A percentile compares a stretch with the other conserved stretches of the same genome.
Conservation (phyloP, 768 basidiomycete genomes). For the Tulasnella sp. region DNA sequence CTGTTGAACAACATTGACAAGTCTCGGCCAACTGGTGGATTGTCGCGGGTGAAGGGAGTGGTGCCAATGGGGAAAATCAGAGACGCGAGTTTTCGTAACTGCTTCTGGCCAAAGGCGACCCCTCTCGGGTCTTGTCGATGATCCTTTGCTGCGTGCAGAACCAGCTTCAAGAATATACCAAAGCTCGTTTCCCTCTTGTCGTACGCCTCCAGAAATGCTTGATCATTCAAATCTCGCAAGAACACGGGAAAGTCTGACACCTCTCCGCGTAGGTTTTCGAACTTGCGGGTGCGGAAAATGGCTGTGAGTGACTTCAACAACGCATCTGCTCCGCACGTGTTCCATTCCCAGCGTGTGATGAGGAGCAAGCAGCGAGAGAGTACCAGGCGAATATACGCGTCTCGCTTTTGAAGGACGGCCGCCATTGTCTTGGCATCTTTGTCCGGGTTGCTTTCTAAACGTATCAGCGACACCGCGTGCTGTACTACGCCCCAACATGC, state of each 20-base stretch:
- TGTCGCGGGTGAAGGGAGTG: constrained; percentile 48
- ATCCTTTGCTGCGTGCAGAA: constrained; percentile 49
- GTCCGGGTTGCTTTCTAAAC: constrained; percentile 39
- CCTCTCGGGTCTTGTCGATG: constrained; percentile 24
- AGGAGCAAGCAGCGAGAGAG: constrained; percentile 65
- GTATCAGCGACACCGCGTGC: constrained; percentile 47
- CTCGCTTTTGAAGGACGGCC: constrained; percentile 42
- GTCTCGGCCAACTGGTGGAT: constrained; percentile 42
- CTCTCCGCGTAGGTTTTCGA: constrained; percentile 57
- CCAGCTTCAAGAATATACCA: constrained; percentile 68
- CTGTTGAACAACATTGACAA: constrained; percentile 77
- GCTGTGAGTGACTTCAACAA: constrained; percentile 56
- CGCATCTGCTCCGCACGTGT: constrained; percentile 40
- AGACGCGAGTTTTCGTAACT: constrained; percentile 57
- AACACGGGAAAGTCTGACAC: constrained; percentile 60
- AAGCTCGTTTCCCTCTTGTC: constrained; percentile 58
- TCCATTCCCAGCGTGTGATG: constrained; percentile 69
- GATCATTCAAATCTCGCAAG: constrained; percentile 41
- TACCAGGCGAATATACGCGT: constrained; percentile 60
- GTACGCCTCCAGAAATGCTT: constrained; percentile 40
- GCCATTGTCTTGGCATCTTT: constrained; percentile 31
- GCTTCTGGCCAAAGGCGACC: constrained; percentile 29
- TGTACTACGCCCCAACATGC: constrained; percentile 59
- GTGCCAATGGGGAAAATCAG: constrained; percentile 61
- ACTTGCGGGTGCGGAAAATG: constrained; percentile 68